Conservation (phyloP, 129 eudicot genomes). For the Mikania micrantha region DNA sequence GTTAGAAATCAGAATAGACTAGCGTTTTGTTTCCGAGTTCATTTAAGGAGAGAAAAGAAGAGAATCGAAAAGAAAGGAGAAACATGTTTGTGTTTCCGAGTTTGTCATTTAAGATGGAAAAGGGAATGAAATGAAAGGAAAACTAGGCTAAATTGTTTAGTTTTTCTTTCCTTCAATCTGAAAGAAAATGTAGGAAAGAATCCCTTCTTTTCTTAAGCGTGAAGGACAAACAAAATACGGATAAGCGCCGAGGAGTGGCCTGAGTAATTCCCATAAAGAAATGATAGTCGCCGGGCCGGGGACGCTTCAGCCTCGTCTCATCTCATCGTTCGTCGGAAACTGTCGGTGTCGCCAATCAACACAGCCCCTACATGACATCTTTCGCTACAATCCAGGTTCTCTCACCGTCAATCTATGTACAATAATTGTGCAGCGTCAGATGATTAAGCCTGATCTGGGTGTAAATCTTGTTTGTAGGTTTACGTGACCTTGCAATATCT, state of each 20-base stretch:
- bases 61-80: too few species aligned
- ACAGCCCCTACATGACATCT: conserved; percentile 33
- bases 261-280: neutral
- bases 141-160: too few species aligned
- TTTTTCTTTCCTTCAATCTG: too few species aligned
- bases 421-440: neutral
- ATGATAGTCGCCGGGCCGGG: conserved; percentile 36
- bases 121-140: too few species aligned
- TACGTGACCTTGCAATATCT: neutral
- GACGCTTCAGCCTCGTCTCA: conserved; percentile 44
- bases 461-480: neutral
- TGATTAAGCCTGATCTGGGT: neutral
- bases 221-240: conserved; percentile 1
- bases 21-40: too few species aligned
- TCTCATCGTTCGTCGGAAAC: conserved; percentile 49
- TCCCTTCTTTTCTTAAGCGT: too few species aligned
- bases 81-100: too few species aligned
- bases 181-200: too few species aligned
- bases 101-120: too few species aligned
- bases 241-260: conserved; percentile 5
- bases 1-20: too few species aligned
- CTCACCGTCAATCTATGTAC: neutral
- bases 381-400: conserved; percentile 52
- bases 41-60: too few species aligned
- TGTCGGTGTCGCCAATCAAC: conserved; percentile 27